Conservation (phyloP, 73 alveolate genomes). For the Paramecium bursaria region DNA sequence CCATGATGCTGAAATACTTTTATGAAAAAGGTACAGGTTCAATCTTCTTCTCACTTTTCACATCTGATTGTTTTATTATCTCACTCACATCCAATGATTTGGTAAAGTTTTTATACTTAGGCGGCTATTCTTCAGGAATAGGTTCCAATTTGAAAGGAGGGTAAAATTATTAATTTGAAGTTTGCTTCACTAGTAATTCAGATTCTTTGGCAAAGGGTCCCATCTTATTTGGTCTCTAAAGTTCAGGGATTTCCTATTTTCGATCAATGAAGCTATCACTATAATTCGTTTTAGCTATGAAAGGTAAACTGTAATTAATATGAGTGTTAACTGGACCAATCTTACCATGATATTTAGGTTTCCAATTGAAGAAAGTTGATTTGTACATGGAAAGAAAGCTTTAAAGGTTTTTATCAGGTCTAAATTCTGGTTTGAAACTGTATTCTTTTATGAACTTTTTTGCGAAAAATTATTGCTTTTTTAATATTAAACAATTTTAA, state of each 20-base stretch:
- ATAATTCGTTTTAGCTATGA: constrained; percentile 52
- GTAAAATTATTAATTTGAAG: constrained; percentile 5
- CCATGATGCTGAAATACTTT: not conserved
- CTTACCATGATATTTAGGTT: constrained; percentile 14
- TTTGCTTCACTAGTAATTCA: constrained; percentile 1
- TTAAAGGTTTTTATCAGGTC: not conserved
- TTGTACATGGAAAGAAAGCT: constrained; percentile 2
- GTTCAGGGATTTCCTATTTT: not conserved
- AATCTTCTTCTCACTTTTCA: no score
- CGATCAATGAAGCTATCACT: not conserved
- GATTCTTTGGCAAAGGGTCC: constrained; percentile 29
- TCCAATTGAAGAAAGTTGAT: constrained; percentile 29
- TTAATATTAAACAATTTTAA: not conserved
- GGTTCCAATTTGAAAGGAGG: not conserved
- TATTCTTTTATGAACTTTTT: not conserved
- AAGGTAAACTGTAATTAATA: constrained; percentile 11
- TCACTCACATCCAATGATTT: constrained; percentile 6
- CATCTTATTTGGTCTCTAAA: not conserved
- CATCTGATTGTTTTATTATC: no score
- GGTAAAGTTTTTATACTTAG: not conserved
- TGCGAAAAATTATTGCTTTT: not conserved
- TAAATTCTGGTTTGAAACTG: constrained; percentile 35
- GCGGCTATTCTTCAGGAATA: not conserved
- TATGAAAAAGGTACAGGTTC: no score
- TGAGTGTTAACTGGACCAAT: constrained; percentile 8